Evolutionary conservation across 176 grass and related monocot genomes (phyloP), one percentile per base, ranked within the genome.

Genomic region (Oryza nivara): DNA sequence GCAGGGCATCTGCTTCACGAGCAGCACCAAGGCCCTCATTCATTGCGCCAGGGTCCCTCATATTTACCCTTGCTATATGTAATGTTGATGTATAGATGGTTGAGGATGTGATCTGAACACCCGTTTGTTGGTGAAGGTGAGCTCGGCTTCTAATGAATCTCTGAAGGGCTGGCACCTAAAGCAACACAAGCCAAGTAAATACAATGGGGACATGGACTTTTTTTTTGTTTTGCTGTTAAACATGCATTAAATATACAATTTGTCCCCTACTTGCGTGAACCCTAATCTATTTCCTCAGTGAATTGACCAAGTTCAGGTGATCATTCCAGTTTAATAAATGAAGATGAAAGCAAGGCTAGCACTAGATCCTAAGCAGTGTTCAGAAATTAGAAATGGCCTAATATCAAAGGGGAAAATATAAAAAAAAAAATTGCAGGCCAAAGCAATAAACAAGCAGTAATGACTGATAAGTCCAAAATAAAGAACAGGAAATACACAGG

Each of bases 131-230:
- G 67, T 95, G 95, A 36, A 93, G 81, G 36, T 95, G 93, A 65
- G 70, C 81, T 65, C 93, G 91, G 64, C 74, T 94, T 75, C 96
- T 87, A 44, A 99, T 91, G 81, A 99, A 99, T 76, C 93, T 92
- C 76, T 99, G 96, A 64, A 99, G 92, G 43, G 96, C 96, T 86
- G 96, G 96, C 40, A 99, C 96, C 96, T 99, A 88, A 80, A 68
- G 76, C 30, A 60, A 38, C 60, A 82, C 38, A 80, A 67, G 60
- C 68, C 38, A 73, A 52, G 67, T 74, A 68, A 84, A 85, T 66
- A 41, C 40, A 41, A 8, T 41, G 40, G 40, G 40, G 1, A 41
- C 40, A 38, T 38, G 36, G 30, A 32, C 30, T 32, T 32, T 32
- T 5, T 38, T 38, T 38, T 38, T 38, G 5, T 38, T 38, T 38